Base-by-base conservation (phyloP, 495 filamentous ascomycete genomes). In the Hyphodiscus hymeniophilus region DNA sequence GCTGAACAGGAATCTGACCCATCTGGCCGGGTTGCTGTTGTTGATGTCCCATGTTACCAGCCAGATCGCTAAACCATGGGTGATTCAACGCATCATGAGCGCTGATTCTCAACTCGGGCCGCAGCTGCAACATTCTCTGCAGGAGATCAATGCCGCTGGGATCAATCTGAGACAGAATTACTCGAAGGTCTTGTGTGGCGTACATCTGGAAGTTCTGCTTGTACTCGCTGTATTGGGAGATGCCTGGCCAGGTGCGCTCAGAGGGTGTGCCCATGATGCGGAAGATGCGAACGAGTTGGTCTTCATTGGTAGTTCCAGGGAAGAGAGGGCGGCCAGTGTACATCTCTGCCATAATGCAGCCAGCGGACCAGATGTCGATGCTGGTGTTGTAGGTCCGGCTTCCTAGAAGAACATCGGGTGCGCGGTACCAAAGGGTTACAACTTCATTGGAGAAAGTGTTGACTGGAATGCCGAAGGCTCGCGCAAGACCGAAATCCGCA, bases 401-500 rank as follows among this genome's bases (percentile, higher is more conserved):
- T 38, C 90, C 90, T 32, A 96, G 79, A 24, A 96, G 78, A 30
- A 96, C 90, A 55, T 96, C 90, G 1, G 90, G 90, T 0, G 90
- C 90, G 16, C 90, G 85, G 65, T 96, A 96, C 90, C 90, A 96
- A 33, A 96, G 75, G 1, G 90, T 96, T 23, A 97, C 90, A 24
- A 97, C 90, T 62, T 97, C 90, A 65, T 97, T 97, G 44, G 87
- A 92, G 72, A 97, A 97, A 11, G 90, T 97, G 62, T 97, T 97
- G 57, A 97, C 90, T 0, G 90, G 90, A 59, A 97, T 97, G 43
- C 90, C 90, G 55, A 97, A 97, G 0, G 90, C 90, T 16, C 90
- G 77, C 1, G 90, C 90, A 38, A 96, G 76, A 16, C 90, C 90
- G 52, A 96, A 96, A 64, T 96, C 90, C 12, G 86, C 90, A n/a